Evolutionary conservation across 805 yeast genomes (phyloP).

Genomic region (Nakazawaea wickerhamii): DNA sequence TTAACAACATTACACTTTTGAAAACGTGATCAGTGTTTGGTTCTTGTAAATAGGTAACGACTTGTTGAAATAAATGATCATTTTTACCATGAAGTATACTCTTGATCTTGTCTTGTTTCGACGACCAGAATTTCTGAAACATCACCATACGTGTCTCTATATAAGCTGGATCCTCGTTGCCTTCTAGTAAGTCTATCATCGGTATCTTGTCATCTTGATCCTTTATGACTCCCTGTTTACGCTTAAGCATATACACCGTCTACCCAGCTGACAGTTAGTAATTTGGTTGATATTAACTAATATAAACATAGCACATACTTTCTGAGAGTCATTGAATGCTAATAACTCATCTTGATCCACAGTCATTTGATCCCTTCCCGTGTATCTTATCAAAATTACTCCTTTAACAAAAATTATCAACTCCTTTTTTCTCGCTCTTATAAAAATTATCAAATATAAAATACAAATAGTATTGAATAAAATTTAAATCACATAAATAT

Average conservation of each 20-base stretch:
- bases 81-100: slow-evolving; percentile 27
- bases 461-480: not conserved
- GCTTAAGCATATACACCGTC: slow-evolving; percentile 13
- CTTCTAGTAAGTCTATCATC: slow-evolving; percentile 37
- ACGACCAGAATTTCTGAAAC: slow-evolving; percentile 34
- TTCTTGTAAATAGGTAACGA: slow-evolving; percentile 22
- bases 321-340: slow-evolving; percentile 20
- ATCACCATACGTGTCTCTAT: slow-evolving; percentile 35
- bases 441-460: no score
- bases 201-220: slow-evolving; percentile 26
- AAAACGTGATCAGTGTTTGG: slow-evolving; percentile 18
- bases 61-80: slow-evolving; percentile 28
- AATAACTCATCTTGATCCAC: not conserved
- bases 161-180: slow-evolving; percentile 35
- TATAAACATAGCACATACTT: slow-evolving; percentile 15
- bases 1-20: slow-evolving; percentile 30
- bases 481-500: no score
- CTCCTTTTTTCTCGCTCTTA: not conserved
- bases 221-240: slow-evolving; percentile 3
- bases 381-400: not conserved
- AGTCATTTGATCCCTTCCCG: slow-evolving; percentile 1
- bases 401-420: not conserved
- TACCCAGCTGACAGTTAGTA: not conserved
- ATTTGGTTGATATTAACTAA: not conserved
- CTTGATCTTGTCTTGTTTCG: slow-evolving; percentile 26